Evolutionary conservation across 2,329 filamentous ascomycete genomes (phyloP).

Genomic region (Kalaharituber pfeilii): DNA sequence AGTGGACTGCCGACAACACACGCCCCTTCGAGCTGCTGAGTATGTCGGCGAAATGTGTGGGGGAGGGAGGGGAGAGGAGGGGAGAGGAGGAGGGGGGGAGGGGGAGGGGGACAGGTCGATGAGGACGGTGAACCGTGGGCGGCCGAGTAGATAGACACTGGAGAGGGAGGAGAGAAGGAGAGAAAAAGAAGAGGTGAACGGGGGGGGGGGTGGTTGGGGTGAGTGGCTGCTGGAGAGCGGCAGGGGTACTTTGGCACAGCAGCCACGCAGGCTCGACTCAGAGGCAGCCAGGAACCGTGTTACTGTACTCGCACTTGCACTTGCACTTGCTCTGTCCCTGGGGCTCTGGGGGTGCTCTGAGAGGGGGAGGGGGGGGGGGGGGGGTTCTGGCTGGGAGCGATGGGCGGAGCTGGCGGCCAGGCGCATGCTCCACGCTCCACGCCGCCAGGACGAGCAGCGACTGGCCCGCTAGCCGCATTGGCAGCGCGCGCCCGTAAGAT

Average conservation of each 20-base stretch:
- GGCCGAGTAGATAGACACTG: constrained; percentile 4
- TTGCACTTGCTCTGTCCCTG: no score
- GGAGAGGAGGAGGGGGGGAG: background rate
- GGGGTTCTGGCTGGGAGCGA: background rate
- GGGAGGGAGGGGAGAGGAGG: background rate
- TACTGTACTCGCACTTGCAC: no score
- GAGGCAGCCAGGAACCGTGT: background rate
- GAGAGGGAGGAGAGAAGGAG: background rate
- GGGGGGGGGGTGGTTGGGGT: background rate
- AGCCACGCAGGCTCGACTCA: background rate
- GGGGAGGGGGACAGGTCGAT: background rate
- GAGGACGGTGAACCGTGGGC: background rate
- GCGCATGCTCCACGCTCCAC: background rate
- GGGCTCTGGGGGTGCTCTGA: no score
- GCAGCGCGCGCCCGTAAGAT: no score
- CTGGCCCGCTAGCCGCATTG: no score
- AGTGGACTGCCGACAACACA: background rate
- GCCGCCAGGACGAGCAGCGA: background rate
- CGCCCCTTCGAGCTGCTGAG: background rate
- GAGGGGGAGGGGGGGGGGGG: background rate
- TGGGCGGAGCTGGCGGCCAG: background rate
- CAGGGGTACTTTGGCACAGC: background rate
- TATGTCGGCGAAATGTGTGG: background rate
- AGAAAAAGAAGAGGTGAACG: background rate
- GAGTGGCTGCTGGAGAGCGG: constrained; percentile 5